Conservation (phyloP, 768 basidiomycete species). For the Boletus insuetus region DNA sequence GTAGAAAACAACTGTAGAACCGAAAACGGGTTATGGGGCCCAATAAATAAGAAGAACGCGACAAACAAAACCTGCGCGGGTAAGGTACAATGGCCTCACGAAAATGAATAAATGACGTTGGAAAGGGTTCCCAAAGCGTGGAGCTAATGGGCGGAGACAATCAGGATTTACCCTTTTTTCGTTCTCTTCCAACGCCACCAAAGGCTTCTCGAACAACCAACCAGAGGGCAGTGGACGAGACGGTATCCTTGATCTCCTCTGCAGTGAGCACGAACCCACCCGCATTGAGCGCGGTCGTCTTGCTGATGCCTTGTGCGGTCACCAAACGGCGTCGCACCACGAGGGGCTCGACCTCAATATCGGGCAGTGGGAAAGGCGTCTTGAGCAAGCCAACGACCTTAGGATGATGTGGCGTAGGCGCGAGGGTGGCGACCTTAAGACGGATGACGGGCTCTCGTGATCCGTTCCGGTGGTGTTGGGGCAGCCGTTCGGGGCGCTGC, state of each 20-base stretch:
- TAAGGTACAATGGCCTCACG: conserved; percentile 9
- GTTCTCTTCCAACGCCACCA: conserved; percentile 81
- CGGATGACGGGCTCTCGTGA: conserved; percentile 22
- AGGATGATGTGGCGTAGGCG: conserved; percentile 93
- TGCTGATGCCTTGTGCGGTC: conserved; percentile 25
- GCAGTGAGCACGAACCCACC: conserved; percentile 62
- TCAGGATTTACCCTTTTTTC: conserved; percentile 71
- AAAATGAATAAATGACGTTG: conserved; percentile 18
- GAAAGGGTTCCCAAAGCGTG: not conserved
- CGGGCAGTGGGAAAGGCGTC: conserved; percentile 84
- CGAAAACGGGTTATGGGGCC: conserved; percentile 10
- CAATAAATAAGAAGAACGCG: conserved; percentile 16
- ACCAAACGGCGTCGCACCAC: conserved; percentile 49
- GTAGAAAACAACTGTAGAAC: not conserved
- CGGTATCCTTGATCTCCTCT: conserved; percentile 92
- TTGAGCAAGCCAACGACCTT: conserved; percentile 91
- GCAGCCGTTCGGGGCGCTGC: conserved; percentile 38
- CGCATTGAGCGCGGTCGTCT: conserved; percentile 17
- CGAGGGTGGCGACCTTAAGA: conserved; percentile 79
- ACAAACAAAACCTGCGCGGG: conserved; percentile 5
- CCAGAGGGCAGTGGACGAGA: conserved; percentile 88
- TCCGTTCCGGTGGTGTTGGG: conserved; percentile 5
- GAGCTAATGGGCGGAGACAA: not conserved
- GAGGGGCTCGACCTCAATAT: conserved; percentile 69
- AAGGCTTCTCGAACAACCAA: conserved; percentile 90